Evolutionary conservation across 2,329 filamentous ascomycete species (phyloP).

Genomic region (Talaromyces atroroseus): DNA sequence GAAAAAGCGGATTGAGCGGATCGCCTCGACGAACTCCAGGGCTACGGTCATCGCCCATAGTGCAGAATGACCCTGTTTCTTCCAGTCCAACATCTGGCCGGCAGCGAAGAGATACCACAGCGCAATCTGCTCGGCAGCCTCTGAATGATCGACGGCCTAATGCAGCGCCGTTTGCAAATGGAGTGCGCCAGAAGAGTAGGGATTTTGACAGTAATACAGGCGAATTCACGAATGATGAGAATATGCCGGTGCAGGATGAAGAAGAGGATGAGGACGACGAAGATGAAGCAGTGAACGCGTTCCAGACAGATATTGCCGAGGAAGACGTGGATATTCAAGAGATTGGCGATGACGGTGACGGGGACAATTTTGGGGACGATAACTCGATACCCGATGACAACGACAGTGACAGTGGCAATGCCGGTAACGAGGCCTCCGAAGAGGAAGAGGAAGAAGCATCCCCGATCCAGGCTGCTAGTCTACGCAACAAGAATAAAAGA

Average conservation of each 20-base stretch:
- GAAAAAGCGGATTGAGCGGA: slow-evolving; percentile 39
- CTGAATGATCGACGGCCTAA: slow-evolving; percentile 33
- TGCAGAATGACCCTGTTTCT: slow-evolving; percentile 27
- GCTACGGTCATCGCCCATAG: slow-evolving; percentile 38
- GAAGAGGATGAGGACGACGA: slow-evolving; percentile 30
- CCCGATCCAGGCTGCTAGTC: slow-evolving; percentile 7
- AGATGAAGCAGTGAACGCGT: slow-evolving; percentile 15
- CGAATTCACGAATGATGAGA: slow-evolving; percentile 33
- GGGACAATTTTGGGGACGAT: slow-evolving; percentile 19
- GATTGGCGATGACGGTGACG: slow-evolving; percentile 1
- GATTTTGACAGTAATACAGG: slow-evolving; percentile 17
- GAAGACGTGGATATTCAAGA: slow-evolving; percentile 7
- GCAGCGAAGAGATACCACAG: slow-evolving; percentile 21
- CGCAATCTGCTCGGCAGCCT: slow-evolving; percentile 27
- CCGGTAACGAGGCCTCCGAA: slow-evolving; percentile 18
- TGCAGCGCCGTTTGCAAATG: slow-evolving; percentile 24
- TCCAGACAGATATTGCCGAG: slow-evolving; percentile 4
- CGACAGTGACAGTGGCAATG: slow-evolving; percentile 14
- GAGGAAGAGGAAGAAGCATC: slow-evolving; percentile 11
- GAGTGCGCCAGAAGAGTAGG: slow-evolving; percentile 21
- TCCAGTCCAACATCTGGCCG: slow-evolving; percentile 34
- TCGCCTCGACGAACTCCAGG: slow-evolving; percentile 39
- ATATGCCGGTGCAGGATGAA: slow-evolving; percentile 21
- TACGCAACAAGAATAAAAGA: slow-evolving; percentile 10
- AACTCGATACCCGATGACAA: slow-evolving; percentile 13